Evolutionary conservation across 306 rosid genomes (phyloP).

Genomic region (Betula pendula): DNA sequence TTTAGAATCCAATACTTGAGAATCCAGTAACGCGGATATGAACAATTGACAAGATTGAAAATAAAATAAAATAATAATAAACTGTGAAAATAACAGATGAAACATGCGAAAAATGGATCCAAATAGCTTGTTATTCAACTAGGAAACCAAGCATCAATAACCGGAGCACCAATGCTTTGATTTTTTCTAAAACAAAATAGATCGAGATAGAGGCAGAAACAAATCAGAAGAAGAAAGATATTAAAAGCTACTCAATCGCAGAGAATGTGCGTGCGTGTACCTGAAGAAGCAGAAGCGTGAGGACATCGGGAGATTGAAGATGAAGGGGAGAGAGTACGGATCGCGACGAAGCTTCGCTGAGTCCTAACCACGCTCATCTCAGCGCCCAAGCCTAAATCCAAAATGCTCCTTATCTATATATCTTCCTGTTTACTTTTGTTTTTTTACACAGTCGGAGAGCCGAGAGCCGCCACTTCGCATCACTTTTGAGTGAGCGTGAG

Average conservation of each 20-base stretch:
- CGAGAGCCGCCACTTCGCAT: no score
- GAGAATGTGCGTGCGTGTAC: constrained; percentile 24
- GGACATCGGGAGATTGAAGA: constrained; percentile 35
- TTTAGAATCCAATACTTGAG: background rate
- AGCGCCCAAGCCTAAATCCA: background rate
- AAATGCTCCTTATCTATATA: no score
- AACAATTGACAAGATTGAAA: background rate
- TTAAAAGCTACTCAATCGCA: background rate
- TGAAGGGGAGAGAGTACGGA: constrained; percentile 35
- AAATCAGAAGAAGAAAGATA: background rate
- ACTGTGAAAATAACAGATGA: no score
- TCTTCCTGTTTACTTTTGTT: no score
- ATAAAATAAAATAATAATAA: background rate
- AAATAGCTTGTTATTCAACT: no score
- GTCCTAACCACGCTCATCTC: constrained; percentile 44
- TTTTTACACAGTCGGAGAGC: no score
- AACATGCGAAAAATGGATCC: no score
- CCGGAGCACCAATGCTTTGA: background rate
- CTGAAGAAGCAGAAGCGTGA: constrained; percentile 42
- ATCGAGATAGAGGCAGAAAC: background rate
- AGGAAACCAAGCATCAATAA: background rate
- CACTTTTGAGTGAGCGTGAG: no score
- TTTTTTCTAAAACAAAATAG: background rate
- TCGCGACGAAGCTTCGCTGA: constrained; percentile 20
- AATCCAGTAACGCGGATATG: no score